Conservation (phyloP, 1,284 basidiomycete genomes). For the Papiliotrema fonsecae region DNA sequence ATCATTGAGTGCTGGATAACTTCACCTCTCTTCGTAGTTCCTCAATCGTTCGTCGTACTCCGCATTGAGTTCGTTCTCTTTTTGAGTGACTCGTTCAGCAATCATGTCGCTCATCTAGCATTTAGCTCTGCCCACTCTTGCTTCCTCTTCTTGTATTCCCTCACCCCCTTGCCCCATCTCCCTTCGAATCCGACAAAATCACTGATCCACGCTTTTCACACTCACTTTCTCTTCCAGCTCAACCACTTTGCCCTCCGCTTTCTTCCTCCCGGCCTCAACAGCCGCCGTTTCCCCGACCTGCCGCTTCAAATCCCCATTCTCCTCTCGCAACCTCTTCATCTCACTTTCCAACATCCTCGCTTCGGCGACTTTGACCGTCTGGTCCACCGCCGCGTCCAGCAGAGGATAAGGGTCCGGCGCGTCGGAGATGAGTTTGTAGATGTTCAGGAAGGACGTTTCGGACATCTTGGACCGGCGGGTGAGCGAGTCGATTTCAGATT, state of each 20-base stretch:
- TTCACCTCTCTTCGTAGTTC: conserved; percentile 87
- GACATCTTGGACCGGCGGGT: conserved; percentile 85
- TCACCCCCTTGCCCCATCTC: no score
- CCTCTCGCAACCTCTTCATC: conserved; percentile 63
- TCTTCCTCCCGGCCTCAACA: conserved; percentile 69
- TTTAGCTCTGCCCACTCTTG: not conserved
- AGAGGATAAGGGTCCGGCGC: conserved; percentile 95
- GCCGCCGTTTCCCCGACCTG: conserved; percentile 62
- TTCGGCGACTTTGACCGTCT: conserved; percentile 80
- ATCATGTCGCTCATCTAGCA: conserved; percentile 85
- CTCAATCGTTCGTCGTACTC: conserved; percentile 91
- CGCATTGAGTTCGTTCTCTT: conserved; percentile 92
- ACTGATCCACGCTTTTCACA: no score
- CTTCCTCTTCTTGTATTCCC: no score
- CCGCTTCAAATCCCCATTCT: conserved; percentile 71
- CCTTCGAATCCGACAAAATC: not conserved
- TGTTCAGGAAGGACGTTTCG: conserved; percentile 87
- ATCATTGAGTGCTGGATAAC: not conserved
- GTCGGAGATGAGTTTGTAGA: conserved; percentile 89
- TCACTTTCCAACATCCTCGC: conserved; percentile 69
- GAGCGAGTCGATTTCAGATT: conserved; percentile 90
- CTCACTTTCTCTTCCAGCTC: conserved; percentile 76
- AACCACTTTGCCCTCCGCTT: conserved; percentile 65
- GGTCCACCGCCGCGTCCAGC: conserved; percentile 87
- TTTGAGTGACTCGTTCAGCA: conserved; percentile 74